Percentiles rank a stretch among this genome's conserved stretches.
Evolutionary conservation across 306 rosid genomes (phyloP).

Genomic region (Prunus davidiana): DNA sequence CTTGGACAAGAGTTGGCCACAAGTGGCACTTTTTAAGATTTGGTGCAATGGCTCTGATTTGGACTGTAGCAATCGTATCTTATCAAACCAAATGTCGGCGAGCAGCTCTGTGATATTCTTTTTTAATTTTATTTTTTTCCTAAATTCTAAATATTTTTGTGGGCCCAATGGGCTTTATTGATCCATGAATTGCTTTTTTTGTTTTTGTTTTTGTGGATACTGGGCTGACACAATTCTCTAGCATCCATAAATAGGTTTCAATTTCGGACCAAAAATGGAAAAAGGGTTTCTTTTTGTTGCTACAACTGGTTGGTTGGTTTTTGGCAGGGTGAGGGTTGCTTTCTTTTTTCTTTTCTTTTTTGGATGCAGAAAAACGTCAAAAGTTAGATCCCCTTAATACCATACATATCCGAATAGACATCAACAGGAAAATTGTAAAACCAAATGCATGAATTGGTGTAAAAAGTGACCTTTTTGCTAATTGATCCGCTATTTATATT

Average conservation of each 20-base stretch:
- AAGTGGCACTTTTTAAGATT: conserved; percentile 44
- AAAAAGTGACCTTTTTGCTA: no score
- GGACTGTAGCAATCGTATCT: conserved; percentile 26
- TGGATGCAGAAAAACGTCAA: no score
- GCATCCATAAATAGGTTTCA: not conserved
- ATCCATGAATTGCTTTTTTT: not conserved
- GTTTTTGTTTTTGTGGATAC: not conserved
- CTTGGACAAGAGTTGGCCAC: conserved; percentile 45
- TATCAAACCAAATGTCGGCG: conserved; percentile 44
- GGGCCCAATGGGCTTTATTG: not conserved
- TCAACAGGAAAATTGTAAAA: no score
- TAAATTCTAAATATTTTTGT: not conserved
- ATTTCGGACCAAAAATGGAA: not conserved
- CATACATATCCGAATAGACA: no score
- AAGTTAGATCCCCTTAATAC: no score
- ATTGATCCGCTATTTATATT: no score
- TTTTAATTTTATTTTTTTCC: not conserved
- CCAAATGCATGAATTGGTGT: no score
- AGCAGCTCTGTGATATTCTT: not conserved
- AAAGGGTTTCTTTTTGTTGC: not conserved
- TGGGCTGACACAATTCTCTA: not conserved
- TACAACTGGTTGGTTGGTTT: not conserved
- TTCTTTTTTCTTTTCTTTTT: no score
- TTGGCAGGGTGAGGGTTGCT: no score
- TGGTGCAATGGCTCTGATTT: conserved; percentile 27